Evolutionary conservation across 306 rosid genomes (phyloP).

Genomic region (barrel medic (Medicago truncatula)): MtrunA17r5.0-ANR NC_053044.1:22449501-22450000

Average conservation of each 20-base stretch:
- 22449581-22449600: slow-evolving; percentile 22
- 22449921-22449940: slow-evolving; percentile 72
- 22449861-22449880: slow-evolving; percentile 61
- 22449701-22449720: slow-evolving; percentile 94
- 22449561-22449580: slow-evolving; percentile 23
- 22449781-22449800: neutral
- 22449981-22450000: slow-evolving; percentile 89
- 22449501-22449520: slow-evolving; percentile 86
- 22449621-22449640: neutral
- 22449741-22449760: slow-evolving; percentile 85
- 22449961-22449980: slow-evolving; percentile 85
- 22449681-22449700: slow-evolving; percentile 93
- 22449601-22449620: neutral
- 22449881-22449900: slow-evolving; percentile 78
- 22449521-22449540: slow-evolving; percentile 42
- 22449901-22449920: slow-evolving; percentile 92
- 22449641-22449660: slow-evolving; percentile 55
- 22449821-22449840: slow-evolving; percentile 32
- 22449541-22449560: slow-evolving; percentile 29
- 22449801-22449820: slow-evolving; percentile 21
- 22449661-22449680: slow-evolving; percentile 94
- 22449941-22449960: slow-evolving; percentile 81
- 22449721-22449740: slow-evolving; percentile 96
- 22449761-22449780: slow-evolving; percentile 39
- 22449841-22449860: slow-evolving; percentile 6